Conservation (phyloP, 768 basidiomycete species). For the Leucocoprinus sp. region DNA sequence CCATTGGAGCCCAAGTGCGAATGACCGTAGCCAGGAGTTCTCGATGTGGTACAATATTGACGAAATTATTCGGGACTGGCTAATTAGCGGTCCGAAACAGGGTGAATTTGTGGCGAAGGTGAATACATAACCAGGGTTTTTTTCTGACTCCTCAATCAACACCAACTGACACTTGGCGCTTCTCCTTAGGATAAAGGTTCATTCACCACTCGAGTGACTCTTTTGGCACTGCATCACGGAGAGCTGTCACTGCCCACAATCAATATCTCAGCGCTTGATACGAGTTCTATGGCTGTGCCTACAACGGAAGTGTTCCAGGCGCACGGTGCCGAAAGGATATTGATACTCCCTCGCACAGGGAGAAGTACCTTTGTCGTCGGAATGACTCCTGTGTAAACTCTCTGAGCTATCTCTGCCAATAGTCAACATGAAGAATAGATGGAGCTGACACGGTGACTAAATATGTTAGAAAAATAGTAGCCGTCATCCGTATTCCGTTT, state of each 20-base stretch:
- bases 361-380: conserved; percentile 74
- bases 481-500: too few species aligned
- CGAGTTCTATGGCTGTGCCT: conserved; percentile 52
- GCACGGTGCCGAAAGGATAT: conserved; percentile 74
- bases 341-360: conserved; percentile 77
- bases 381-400: conserved; percentile 50
- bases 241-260: conserved; percentile 72
- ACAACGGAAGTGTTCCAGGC: conserved; percentile 75
- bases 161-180: conserved; percentile 7
- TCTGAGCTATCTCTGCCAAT: too few species aligned
- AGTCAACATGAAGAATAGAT: too few species aligned
- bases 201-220: conserved; percentile 53
- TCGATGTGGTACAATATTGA: conserved; percentile 74
- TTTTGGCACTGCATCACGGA: conserved; percentile 86
- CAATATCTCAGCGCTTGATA: conserved; percentile 53
- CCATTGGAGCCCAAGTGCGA: conserved; percentile 57
- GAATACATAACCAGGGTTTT: conserved; percentile 17
- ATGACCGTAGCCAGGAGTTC: conserved; percentile 35
- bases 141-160: conserved; percentile 1
- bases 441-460: too few species aligned
- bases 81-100: conserved; percentile 81
- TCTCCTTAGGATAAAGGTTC: conserved; percentile 51
- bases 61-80: conserved; percentile 78
- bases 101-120: conserved; percentile 77
- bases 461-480: too few species aligned